A percentile compares a stretch with the other conserved stretches of the same genome.
These are phyloP conservation scores for Amaranthus tricolor DNA, from an alignment of 179 eudicot genomes.

Conservation along the genomic window DNA sequence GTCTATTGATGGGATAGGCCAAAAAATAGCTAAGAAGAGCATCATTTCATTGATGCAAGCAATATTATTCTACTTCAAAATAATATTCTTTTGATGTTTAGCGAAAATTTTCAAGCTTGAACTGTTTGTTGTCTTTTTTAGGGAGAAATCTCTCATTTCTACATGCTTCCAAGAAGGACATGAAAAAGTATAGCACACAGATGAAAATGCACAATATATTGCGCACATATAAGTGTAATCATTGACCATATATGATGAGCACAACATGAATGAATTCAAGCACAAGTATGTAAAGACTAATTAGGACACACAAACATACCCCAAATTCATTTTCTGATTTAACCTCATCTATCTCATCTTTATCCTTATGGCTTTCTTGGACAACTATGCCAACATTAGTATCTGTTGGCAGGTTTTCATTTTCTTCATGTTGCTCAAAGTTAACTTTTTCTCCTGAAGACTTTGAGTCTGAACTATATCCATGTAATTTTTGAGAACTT, in stretches of 20 bases:
- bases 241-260: neutral
- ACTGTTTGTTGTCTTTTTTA: neutral
- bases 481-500: constrained; percentile 32
- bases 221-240: constrained; percentile 9
- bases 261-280: neutral
- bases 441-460: constrained; percentile 30
- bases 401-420: constrained; percentile 33
- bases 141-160: neutral
- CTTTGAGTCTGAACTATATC: constrained; percentile 36
- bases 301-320: constrained; percentile 37
- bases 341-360: constrained; percentile 28
- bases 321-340: constrained; percentile 33
- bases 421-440: constrained; percentile 37
- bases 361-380: constrained; percentile 31
- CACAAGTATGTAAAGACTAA: neutral
- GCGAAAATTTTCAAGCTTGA: neutral
- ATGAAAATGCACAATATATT: neutral
- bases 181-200: neutral
- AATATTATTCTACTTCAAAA: neutral
- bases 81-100: neutral
- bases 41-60: neutral
- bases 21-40: neutral
- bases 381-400: constrained; percentile 30
- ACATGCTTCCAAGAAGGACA: neutral
- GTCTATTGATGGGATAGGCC: neutral